A percentile compares a stretch with the other conserved stretches of the same genome.
phyloP scores from a whole-genome alignment of 331 rosid genomes.

The Quercus lobata region DNA sequence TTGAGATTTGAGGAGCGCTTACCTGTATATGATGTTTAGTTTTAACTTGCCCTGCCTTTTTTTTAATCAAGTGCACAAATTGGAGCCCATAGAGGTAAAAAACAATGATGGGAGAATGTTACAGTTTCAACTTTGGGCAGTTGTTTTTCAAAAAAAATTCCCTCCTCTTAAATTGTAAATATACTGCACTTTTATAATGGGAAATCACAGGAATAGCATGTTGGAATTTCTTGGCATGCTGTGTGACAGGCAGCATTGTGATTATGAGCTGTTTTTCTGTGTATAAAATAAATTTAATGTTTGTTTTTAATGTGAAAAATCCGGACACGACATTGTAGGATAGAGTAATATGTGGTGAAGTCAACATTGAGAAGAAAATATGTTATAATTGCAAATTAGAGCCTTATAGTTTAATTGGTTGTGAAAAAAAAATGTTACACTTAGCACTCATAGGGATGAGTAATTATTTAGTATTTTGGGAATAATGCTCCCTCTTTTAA shows the following conservation, averaged over 20 bases:
- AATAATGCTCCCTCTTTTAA: no score
- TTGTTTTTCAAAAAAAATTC: not conserved
- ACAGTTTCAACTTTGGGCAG: conserved; percentile 14
- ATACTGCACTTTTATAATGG: conserved; percentile 8
- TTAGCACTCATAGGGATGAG: not conserved
- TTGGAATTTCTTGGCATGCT: not conserved
- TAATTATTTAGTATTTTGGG: no score
- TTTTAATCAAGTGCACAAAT: conserved; percentile 15
- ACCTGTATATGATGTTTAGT: conserved; percentile 86
- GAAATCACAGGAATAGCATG: not conserved
- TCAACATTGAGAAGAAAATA: not conserved
- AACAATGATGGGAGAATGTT: conserved; percentile 16
- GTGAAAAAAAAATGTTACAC: not conserved
- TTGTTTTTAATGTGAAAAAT: not conserved
- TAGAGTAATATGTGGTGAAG: not conserved
- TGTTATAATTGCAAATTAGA: not conserved
- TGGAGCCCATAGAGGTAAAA: conserved; percentile 26
- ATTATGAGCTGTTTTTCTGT: not conserved
- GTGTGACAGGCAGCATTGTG: not conserved
- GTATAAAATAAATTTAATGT: not conserved
- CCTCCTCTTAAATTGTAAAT: conserved; percentile 37
- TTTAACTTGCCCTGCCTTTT: not conserved
- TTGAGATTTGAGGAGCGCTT: conserved; percentile 50
- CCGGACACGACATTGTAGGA: not conserved
- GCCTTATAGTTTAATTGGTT: no score